phyloP scores from a whole-genome alignment of 163 green algal genomes.

The Scenedesmus sp. region DNA sequence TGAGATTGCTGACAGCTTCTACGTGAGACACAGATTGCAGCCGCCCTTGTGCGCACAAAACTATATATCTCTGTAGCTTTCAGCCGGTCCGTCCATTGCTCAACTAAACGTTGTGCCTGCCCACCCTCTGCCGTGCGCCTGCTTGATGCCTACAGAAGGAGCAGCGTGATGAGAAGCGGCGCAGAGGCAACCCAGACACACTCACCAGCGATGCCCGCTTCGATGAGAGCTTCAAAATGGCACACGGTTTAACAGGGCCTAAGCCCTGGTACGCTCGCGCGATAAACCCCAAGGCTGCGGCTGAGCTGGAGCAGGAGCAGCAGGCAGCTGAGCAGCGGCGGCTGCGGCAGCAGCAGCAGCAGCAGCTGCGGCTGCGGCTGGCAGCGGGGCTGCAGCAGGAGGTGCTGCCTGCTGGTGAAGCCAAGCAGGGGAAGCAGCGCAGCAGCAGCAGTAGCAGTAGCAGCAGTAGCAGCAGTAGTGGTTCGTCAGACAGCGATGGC shows the following conservation, averaged over 20 bases:
- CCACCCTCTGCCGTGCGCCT: background rate
- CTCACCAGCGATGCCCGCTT: slow-evolving; percentile 83
- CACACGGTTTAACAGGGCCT: slow-evolving; percentile 63
- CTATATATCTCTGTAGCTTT: too few species aligned
- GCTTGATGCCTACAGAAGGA: slow-evolving; percentile 64
- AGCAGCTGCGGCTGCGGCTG: slow-evolving; percentile 5
- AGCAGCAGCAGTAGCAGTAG: background rate
- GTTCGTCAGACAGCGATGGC: background rate
- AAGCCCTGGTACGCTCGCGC: slow-evolving; percentile 55
- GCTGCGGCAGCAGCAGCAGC: slow-evolving; percentile 13
- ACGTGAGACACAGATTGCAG: too few species aligned
- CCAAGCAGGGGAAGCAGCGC: background rate
- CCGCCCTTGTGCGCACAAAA: too few species aligned
- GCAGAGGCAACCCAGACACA: slow-evolving; percentile 76
- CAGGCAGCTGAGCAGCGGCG: background rate
- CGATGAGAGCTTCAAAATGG: slow-evolving; percentile 83
- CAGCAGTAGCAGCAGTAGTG: background rate
- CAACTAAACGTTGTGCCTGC: too few species aligned
- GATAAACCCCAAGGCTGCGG: background rate
- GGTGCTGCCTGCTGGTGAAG: background rate
- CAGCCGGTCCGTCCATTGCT: too few species aligned
- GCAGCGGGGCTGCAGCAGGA: background rate
- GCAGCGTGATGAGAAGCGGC: slow-evolving; percentile 57
- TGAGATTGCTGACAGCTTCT: background rate
- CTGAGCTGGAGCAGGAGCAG: slow-evolving; percentile 9